Evolutionary conservation across 2,329 filamentous ascomycete species (phyloP).

Genomic region (Penicillium sp.): DNA sequence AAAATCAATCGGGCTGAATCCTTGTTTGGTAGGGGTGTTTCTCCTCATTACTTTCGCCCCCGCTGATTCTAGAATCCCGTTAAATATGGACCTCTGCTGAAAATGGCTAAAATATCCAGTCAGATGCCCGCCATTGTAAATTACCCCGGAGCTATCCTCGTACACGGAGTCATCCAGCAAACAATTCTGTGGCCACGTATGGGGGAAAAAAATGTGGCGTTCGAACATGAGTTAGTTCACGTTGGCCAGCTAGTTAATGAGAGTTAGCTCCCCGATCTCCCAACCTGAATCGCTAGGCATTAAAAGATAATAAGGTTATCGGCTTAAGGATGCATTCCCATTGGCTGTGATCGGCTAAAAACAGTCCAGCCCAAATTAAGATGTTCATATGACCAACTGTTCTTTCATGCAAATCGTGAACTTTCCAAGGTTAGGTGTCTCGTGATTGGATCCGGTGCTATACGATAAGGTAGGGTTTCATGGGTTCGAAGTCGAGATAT

Average conservation of each 20-base stretch:
- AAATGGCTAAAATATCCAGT: slow-evolving; percentile 17
- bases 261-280: not conserved
- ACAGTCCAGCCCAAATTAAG: not conserved
- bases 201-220: not conserved
- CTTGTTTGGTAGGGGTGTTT: not conserved
- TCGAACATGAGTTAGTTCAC: no score
- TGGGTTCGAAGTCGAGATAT: not conserved
- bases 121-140: not conserved
- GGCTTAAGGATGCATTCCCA: not conserved
- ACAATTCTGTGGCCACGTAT: not conserved
- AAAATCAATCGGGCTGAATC: not conserved
- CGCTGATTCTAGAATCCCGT: not conserved
- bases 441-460: not conserved
- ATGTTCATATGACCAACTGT: not conserved
- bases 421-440: not conserved
- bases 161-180: not conserved
- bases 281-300: not conserved
- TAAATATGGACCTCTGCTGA: slow-evolving; percentile 1
- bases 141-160: not conserved
- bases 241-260: no score
- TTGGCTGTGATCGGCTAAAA: not conserved
- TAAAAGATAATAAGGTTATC: not conserved
- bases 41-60: not conserved
- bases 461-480: not conserved
- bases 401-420: not conserved